Evolutionary conservation across 352 stramenopile genomes (phyloP).

Genomic region (Globisporangium splendens): DNA sequence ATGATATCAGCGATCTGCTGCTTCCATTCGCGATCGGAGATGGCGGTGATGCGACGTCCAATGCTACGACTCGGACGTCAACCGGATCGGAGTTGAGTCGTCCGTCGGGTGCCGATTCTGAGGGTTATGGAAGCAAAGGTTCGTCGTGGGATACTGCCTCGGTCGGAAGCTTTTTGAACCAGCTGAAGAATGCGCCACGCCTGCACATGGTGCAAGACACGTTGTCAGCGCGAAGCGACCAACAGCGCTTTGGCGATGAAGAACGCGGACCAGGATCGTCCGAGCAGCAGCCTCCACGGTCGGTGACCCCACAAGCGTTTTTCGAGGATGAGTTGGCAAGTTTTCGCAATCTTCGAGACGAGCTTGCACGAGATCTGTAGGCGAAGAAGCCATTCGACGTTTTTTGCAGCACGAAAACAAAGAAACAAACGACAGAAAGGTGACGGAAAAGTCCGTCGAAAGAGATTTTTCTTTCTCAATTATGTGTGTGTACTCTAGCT

Average conservation of each 20-base stretch:
- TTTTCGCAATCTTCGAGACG: slow-evolving; percentile 66
- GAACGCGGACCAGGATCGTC: background rate
- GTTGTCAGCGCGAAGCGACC: background rate
- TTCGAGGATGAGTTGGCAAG: slow-evolving; percentile 79
- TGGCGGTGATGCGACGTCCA: slow-evolving; percentile 26
- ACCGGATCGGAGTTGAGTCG: slow-evolving; percentile 24
- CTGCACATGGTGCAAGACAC: slow-evolving; percentile 29
- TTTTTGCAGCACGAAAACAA: background rate
- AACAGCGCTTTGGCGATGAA: background rate
- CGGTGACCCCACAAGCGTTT: slow-evolving; percentile 16
- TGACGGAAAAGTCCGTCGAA: background rate
- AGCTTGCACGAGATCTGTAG: slow-evolving; percentile 43
- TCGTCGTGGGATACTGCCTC: slow-evolving; percentile 50
- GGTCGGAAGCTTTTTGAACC: slow-evolving; percentile 73
- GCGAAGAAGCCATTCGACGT: background rate
- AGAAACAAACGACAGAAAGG: background rate
- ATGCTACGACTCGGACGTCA: slow-evolving; percentile 42
- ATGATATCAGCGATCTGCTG: slow-evolving; percentile 36
- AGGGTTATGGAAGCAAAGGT: slow-evolving; percentile 11
- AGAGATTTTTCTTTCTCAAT: too few relatives aligned
- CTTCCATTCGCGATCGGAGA: slow-evolving; percentile 70
- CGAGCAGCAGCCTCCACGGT: slow-evolving; percentile 3
- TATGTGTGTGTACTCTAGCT: background rate
- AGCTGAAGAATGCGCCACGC: slow-evolving; percentile 73
- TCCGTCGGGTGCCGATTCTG: slow-evolving; percentile 12